Evolutionary conservation across 2,329 filamentous ascomycete genomes (phyloP), one percentile per base, ranked within the genome.

Genomic region (Sporothrix mexicana): DNA sequence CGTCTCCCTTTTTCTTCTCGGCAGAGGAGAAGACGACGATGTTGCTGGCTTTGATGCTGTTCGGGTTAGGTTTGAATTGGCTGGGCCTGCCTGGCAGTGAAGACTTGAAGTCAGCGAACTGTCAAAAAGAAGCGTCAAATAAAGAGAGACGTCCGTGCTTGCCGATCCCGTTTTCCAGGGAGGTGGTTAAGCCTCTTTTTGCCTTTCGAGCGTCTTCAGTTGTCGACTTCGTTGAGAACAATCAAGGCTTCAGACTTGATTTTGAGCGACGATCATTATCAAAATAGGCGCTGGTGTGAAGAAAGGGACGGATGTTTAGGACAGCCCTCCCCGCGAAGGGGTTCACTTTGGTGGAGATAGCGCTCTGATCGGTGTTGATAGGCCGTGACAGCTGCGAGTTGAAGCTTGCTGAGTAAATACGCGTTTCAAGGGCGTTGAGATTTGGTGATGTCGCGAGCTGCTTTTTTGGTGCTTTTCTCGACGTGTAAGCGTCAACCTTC

Each of bases 91-190:
- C 20, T n/a, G 51, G 51, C 51, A 13, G 20, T 0, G 15, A 36
- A 36, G 30, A 36, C 30, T 36, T 36, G 30, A 36, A 36, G 30
- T 36, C 36, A 6, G 20, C 20, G 9, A 41, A 41, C 30, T 36
- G 30, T 7, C 30, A n/a, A 41, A 41, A 61, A 10, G 13, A 62
- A 49, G 66, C 30, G 30, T 43, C 17, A 45, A 57, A 43, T 69
- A 69, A 23, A 45, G 67, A 69, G 67, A 57, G 51, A 30, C 67
- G 67, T 17, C 68, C 67, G 53, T 47, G 55, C 69, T 49, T 62
- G 69, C 17, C 69, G 69, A 70, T 70, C 69, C 53, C 69, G 55
- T 62, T 70, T 62, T 55, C 43, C 57, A 51, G 69, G 51, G 67
- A 57, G n/a, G 20, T 36, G 67, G 51, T 23, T 17, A 47, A 43